A percentile compares a stretch with the other conserved stretches of the same genome.
These are phyloP conservation scores for Phyllosticta citriasiana DNA, from an alignment of 2,329 filamentous ascomycete species.

Conservation along the genomic window DNA sequence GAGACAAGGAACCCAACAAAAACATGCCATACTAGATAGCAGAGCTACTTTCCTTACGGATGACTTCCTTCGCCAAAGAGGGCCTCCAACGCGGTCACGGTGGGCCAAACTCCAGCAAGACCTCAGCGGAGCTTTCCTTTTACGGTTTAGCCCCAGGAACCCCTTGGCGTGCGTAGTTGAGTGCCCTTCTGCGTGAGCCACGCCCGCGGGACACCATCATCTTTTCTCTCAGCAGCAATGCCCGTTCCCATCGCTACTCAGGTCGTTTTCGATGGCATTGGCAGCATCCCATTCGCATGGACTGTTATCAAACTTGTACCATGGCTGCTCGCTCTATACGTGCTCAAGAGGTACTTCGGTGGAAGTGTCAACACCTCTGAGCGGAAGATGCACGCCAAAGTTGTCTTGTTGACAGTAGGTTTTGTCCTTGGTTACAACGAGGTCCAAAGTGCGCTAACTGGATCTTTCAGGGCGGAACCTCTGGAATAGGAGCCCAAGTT, in stretches of 20 bases:
- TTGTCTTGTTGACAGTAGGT: conserved; percentile 77
- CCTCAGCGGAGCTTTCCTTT: background rate
- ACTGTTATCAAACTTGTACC: conserved; percentile 43
- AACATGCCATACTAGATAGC: too few species aligned
- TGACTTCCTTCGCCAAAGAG: too few species aligned
- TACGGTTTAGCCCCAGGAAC: background rate
- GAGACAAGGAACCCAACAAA: too few species aligned
- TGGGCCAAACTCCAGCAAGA: too few species aligned
- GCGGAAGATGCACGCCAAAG: conserved; percentile 82
- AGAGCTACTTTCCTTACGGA: too few species aligned
- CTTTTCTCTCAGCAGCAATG: conserved; percentile 35
- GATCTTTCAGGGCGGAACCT: conserved; percentile 62
- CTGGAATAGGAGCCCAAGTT: conserved; percentile 75
- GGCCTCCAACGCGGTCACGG: too few species aligned
- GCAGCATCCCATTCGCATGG: conserved; percentile 44
- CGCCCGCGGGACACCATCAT: background rate
- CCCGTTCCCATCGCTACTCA: conserved; percentile 50
- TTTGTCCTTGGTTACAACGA: background rate
- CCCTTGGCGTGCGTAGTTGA: background rate
- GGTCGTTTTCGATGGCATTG: conserved; percentile 44
- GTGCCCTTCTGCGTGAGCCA: background rate
- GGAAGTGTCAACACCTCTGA: conserved; percentile 68
- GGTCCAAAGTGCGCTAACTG: conserved; percentile 13
- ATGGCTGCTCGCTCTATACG: conserved; percentile 42
- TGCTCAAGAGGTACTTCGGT: conserved; percentile 65